Evolutionary conservation across 169 alveolate genomes (phyloP).

Genomic region (Cryptosporidium ryanae): DNA sequence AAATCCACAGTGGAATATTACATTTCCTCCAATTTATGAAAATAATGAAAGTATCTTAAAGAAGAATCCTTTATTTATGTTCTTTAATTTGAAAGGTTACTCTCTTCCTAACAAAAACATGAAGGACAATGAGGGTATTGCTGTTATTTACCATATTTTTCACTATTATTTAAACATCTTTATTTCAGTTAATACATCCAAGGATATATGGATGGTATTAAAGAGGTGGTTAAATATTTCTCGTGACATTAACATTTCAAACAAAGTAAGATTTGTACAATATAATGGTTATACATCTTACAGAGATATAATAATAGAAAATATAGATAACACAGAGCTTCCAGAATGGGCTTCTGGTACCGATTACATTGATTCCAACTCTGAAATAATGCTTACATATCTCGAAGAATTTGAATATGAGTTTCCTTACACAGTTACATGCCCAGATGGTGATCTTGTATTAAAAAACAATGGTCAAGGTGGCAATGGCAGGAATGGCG

Average conservation of each 20-base stretch:
- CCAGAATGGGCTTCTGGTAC: conserved; percentile 58
- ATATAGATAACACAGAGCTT: background rate
- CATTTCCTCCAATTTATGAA: conserved; percentile 45
- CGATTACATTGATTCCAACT: conserved; percentile 3
- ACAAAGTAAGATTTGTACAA: conserved; percentile 15
- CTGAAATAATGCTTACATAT: conserved; percentile 16
- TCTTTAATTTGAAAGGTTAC: conserved; percentile 16
- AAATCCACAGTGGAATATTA: conserved; percentile 37
- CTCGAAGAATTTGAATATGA: conserved; percentile 50
- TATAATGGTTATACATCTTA: background rate
- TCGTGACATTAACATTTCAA: conserved; percentile 2
- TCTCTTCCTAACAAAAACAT: conserved; percentile 30
- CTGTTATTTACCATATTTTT: conserved; percentile 31
- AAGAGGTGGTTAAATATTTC: conserved; percentile 43
- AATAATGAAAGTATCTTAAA: background rate
- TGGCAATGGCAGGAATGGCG: background rate
- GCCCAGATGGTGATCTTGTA: conserved; percentile 59
- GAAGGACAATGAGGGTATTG: conserved; percentile 37
- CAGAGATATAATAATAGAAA: background rate
- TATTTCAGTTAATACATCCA: conserved; percentile 26
- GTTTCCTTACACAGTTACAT: conserved; percentile 54
- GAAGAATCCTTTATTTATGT: conserved; percentile 19
- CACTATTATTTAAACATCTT: conserved; percentile 27
- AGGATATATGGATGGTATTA: conserved; percentile 35
- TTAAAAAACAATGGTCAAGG: background rate